phyloP scores from a whole-genome alignment of 768 basidiomycete genomes.

The Arthromyces matolae region DNA sequence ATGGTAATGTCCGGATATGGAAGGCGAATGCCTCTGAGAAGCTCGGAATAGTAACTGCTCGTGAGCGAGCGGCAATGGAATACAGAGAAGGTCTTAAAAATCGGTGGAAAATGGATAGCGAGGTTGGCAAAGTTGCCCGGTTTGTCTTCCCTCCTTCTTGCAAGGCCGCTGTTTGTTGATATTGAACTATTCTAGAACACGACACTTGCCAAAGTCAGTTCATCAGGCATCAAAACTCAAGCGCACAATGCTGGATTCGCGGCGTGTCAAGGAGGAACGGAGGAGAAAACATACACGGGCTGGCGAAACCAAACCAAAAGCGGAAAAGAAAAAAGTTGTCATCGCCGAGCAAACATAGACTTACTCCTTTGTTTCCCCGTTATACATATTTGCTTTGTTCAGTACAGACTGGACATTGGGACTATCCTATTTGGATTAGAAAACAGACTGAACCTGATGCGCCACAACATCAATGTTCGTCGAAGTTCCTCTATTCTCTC shows the following conservation, averaged over 20 bases:
- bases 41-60: conserved; percentile 83
- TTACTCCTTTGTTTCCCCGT: neutral
- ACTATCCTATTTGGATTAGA: no score
- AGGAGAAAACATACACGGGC: conserved; percentile 84
- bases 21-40: conserved; percentile 91
- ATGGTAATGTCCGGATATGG: conserved; percentile 94
- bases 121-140: conserved; percentile 81
- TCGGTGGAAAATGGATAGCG: conserved; percentile 81
- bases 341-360: conserved; percentile 68
- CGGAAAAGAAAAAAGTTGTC: conserved; percentile 87
- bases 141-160: conserved; percentile 30
- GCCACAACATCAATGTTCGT: no score
- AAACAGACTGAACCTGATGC: no score
- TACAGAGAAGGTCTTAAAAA: conserved; percentile 87
- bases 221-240: conserved; percentile 86
- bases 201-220: conserved; percentile 89
- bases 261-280: conserved; percentile 89
- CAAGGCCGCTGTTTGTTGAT: conserved; percentile 3
- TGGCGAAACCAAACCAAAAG: conserved; percentile 83
- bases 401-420: no score
- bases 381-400: no score
- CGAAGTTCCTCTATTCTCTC: no score
- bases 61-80: conserved; percentile 89
- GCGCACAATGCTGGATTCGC: conserved; percentile 87
- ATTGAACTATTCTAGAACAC: conserved; percentile 40